phyloP scores from a whole-genome alignment of 2,329 filamentous ascomycete species.

The Thielaviopsis populi region DNA sequence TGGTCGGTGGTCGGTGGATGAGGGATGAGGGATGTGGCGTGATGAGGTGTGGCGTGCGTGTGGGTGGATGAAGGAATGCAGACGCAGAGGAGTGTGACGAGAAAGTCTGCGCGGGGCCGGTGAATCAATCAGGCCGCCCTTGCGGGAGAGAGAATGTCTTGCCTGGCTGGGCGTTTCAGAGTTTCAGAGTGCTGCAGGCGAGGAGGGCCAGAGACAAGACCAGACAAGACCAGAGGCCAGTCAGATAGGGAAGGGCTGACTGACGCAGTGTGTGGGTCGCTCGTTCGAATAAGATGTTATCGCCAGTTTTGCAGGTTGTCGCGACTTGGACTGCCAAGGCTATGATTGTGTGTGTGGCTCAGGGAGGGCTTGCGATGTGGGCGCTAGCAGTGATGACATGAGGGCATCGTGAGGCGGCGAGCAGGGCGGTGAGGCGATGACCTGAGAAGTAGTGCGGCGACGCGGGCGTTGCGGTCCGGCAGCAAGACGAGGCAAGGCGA shows the following conservation, averaged over 20 bases:
- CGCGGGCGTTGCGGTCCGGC: no score
- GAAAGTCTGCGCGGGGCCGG: not conserved
- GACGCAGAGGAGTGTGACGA: not conserved
- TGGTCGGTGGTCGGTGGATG: not conserved
- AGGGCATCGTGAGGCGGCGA: not conserved
- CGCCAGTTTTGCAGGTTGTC: not conserved
- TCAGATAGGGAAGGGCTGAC: no score
- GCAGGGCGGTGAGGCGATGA: not conserved
- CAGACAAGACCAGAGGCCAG: no score
- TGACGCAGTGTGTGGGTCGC: no score
- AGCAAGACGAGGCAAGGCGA: not conserved
- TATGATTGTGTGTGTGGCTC: not conserved
- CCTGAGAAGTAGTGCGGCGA: no score
- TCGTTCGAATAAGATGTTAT: not conserved
- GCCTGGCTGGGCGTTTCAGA: not conserved
- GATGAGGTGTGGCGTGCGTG: no score
- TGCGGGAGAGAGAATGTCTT: not conserved
- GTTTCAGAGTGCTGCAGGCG: not conserved
- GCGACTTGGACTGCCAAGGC: not conserved
- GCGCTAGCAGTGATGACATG: not conserved
- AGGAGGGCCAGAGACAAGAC: not conserved
- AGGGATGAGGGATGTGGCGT: no score
- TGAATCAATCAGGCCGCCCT: conserved; percentile 2
- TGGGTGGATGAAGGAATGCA: not conserved
- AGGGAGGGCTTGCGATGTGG: not conserved